Evolutionary conservation across 257 asterid species (phyloP), one percentile per base, ranked within the genome.

Genomic region (Perilla frutescens): DNA sequence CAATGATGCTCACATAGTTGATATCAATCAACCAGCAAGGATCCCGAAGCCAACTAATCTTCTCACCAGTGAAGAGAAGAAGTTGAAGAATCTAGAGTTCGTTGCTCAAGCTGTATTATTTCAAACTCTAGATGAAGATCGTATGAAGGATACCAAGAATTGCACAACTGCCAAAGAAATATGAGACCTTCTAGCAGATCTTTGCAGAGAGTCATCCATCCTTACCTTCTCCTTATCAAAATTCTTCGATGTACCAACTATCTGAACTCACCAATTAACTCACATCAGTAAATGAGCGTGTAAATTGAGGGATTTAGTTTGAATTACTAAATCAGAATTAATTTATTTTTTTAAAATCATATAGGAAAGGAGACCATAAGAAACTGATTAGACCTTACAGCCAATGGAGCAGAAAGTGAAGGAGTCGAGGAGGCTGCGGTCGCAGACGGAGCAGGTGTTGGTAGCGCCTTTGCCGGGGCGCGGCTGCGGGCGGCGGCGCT

Each of bases 361-460:
- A 9, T 32, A 9, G 39, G 47, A 59, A 12, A 5, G 48, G 37
- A 49, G 6, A 14, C 13, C 56, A 12, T 49, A 0, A 49, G 7
- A 26, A 37, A 6, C 15, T 45, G 56, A 37, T n/a, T n/a, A 15
- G 60, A 89, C 96, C 96, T 89, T 89, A 87, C 96, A 89, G 75
- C 92, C 92, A 54, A 89, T 90, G 78, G 96, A 89, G 82, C 96
- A 89, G 82, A 86, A 89, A 20, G 58, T 59, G 89, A 85, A 89
- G 79, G 89, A 80, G 44, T 89, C 96, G 70, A 89, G 96, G 75
- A 89, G 92, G 81, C 87, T 83, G 29, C 96, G 90, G n/a, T 82
- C 80, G 31, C 96, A 89, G 75, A 83, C 96, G 31, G 66, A 71
- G 80, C 96, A 89, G 70, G 89, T 62, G 62, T 89, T 89, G 64